Evolutionary conservation across 306 rosid species (phyloP).

Genomic region (Gleditsia sinensis): DNA sequence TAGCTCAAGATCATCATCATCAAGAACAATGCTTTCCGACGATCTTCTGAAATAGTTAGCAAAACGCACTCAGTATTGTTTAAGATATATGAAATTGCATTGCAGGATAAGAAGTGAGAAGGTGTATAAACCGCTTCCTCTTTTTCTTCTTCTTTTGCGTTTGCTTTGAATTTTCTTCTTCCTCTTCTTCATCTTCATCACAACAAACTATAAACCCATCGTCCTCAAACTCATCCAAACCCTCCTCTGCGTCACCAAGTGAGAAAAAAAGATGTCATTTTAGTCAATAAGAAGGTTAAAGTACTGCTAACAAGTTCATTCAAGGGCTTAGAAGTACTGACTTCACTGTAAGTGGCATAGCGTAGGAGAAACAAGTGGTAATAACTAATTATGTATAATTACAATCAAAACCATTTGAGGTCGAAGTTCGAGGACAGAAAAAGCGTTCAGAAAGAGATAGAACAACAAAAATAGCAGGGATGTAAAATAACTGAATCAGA

Average conservation of each 20-base stretch:
- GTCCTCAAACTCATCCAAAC: conserved; percentile 44
- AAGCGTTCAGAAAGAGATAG: not conserved
- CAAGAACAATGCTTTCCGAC: conserved; percentile 34
- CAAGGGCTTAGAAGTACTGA: not conserved
- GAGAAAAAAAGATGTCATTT: not conserved
- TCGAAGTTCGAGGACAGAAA: not conserved
- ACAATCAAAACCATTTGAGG: not conserved
- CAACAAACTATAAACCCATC: conserved; percentile 47
- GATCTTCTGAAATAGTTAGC: conserved; percentile 39
- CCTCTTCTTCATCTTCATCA: conserved; percentile 32
- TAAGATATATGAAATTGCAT: conserved; percentile 26
- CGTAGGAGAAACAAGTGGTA: not conserved
- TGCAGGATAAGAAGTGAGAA: not conserved
- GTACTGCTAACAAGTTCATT: not conserved
- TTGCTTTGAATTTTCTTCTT: conserved; percentile 23
- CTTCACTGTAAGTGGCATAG: not conserved
- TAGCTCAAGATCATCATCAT: conserved; percentile 53
- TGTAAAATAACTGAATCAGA: not conserved
- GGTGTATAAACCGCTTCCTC: conserved; percentile 28
- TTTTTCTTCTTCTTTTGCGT: conserved; percentile 33
- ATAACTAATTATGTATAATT: not conserved
- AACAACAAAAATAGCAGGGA: not conserved
- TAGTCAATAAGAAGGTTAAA: not conserved
- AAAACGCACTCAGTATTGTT: not conserved
- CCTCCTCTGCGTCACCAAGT: conserved; percentile 37